Conservation (phyloP, 2,329 filamentous ascomycete genomes). For the Fusarium oligoseptatum region DNA sequence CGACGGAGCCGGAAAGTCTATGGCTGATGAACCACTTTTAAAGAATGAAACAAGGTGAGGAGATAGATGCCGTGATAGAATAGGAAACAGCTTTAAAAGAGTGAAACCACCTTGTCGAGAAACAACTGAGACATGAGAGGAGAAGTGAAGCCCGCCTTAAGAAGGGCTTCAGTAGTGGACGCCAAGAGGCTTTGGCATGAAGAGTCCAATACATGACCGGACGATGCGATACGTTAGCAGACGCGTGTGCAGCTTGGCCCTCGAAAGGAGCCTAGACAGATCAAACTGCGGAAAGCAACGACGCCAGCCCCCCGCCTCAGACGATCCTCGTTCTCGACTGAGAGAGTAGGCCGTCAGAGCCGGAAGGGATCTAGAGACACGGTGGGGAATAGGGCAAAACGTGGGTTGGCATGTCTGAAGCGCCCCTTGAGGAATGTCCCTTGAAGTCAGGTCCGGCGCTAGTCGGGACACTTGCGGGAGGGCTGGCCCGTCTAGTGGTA, state of each 20-base stretch:
- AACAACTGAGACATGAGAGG: conserved; percentile 18
- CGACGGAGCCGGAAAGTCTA: conserved; percentile 24
- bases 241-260: conserved; percentile 9
- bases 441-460: conserved; percentile 12
- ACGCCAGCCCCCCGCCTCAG: conserved; percentile 10
- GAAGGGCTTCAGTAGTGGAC: conserved; percentile 6
- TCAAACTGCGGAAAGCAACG: conserved; percentile 36
- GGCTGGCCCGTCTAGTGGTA: neutral
- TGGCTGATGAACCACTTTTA: conserved; percentile 21
- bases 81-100: conserved; percentile 25
- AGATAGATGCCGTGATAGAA: conserved; percentile 12
- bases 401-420: conserved; percentile 39
- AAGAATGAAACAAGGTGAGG: conserved; percentile 33
- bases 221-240: neutral
- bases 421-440: conserved; percentile 30
- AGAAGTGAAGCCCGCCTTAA: conserved; percentile 34
- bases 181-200: conserved; percentile 6
- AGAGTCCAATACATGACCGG: neutral
- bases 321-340: conserved; percentile 26
- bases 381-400: conserved; percentile 26
- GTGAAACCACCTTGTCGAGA: conserved; percentile 20
- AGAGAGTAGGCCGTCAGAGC: neutral
- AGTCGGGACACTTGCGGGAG: conserved; percentile 12
- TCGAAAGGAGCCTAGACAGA: conserved; percentile 6
- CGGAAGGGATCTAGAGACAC: conserved; percentile 17